Base-by-base conservation (phyloP, 257 asterid species). In the Jasminum sambac region DNA sequence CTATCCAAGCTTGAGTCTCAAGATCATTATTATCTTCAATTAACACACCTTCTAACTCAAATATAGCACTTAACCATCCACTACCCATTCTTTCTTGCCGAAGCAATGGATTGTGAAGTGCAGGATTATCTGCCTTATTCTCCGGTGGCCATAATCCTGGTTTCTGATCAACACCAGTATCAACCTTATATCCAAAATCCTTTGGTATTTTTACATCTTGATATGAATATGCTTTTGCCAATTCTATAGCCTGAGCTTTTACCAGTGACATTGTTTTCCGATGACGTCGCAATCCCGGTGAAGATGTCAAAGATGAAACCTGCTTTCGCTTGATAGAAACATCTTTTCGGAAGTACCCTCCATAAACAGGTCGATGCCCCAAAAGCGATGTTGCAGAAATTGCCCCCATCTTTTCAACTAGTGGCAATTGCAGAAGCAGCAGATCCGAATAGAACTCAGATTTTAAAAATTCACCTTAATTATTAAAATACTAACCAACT, bases 11-110 rank as follows among this genome's bases (percentile, higher is more conserved):
- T 71, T 94, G 96, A 69, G 81, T 87, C 84, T 94, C 97, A 17
- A 87, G 86, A 74, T 94, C 95, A 0, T 96, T 96, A 72, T 87
- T 91, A 26, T 91, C 96, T 62, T 94, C 97, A 30, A 87, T 84
- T 48, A 94, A 30, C 48, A 94, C 97, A 12, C 98, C 97, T 72
- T 94, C 98, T 97, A 96, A 94, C 74, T 94, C 98, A 62, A 94
- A 94, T 74, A 94, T 83, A 63, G 90, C 98, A 59, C 94, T 96
- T 71, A 94, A 77, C 98, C 98, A 94, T 26, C 98, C 97, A 71
- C 94, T 84, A 34, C 98, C 97, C 97, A 94, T 89, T 68, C 96
- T 84, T 68, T 91, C 96, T 52, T 87, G 99, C 3, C 99, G 81
- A 80, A 95, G 93, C 81, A 95, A 73, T 2, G 99, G 99, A 67